phyloP scores from a whole-genome alignment of 129 eudicot species.

The Centaurea solstitialis region DNA sequence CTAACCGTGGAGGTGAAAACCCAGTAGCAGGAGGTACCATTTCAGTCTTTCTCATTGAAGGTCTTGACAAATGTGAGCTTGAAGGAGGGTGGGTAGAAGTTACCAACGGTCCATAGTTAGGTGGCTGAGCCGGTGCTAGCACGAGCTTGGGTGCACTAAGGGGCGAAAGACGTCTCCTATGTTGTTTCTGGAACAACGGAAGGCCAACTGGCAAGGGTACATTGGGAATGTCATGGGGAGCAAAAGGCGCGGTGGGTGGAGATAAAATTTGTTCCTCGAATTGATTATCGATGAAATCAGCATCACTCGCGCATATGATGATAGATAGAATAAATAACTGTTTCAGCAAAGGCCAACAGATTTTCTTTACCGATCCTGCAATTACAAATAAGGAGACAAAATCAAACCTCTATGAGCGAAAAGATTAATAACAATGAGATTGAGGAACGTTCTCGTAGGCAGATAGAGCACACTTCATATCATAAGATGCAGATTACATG shows the following conservation, averaged over 20 bases:
- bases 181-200: constrained; percentile 34
- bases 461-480: not conserved
- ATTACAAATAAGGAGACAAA: constrained; percentile 14
- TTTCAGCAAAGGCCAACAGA: constrained; percentile 34
- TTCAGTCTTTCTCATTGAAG: constrained; percentile 47
- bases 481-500: not conserved
- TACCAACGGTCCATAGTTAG: constrained; percentile 47
- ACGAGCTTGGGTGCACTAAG: constrained; percentile 34
- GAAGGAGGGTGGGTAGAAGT: constrained; percentile 55
- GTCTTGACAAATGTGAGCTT: constrained; percentile 43
- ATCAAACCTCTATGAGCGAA: constrained; percentile 14
- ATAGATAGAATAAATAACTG: constrained; percentile 46
- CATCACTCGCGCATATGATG: constrained; percentile 34
- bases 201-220: constrained; percentile 32
- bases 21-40: constrained; percentile 42
- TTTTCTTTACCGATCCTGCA: constrained; percentile 51
- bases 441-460: not conserved
- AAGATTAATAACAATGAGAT: not conserved
- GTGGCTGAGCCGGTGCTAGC: constrained; percentile 45
- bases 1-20: constrained; percentile 49
- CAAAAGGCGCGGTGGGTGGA: constrained; percentile 24
- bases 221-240: constrained; percentile 29
- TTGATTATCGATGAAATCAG: constrained; percentile 36
- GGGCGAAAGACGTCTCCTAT: constrained; percentile 32
- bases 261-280: constrained; percentile 30